phyloP scores from a whole-genome alignment of 2,329 filamentous ascomycete species.

The Xylaria sp. region DNA sequence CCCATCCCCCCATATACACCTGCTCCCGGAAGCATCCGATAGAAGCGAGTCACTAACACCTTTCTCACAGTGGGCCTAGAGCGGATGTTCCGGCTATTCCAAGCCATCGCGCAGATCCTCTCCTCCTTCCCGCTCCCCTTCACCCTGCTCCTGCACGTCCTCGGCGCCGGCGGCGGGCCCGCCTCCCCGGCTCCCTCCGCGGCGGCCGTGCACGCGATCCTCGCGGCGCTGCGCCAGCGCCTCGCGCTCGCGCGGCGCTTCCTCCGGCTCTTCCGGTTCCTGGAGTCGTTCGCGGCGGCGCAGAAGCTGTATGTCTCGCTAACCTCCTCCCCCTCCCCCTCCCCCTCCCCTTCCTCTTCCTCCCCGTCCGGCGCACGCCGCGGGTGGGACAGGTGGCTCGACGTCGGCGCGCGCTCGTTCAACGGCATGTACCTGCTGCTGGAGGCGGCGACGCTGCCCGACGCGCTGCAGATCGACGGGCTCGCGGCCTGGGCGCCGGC shows the following conservation, averaged over 20 bases:
- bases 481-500: constrained; percentile 57
- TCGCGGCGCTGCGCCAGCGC: constrained; percentile 41
- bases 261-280: constrained; percentile 70
- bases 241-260: constrained; percentile 59
- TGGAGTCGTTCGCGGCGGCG: constrained; percentile 60
- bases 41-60: constrained; percentile 3
- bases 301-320: constrained; percentile 43
- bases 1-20: neutral
- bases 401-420: constrained; percentile 59
- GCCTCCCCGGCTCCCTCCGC: constrained; percentile 24
- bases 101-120: constrained; percentile 54
- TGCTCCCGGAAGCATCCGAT: too few relatives aligned
- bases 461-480: constrained; percentile 48
- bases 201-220: constrained; percentile 37
- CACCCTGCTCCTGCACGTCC: constrained; percentile 35
- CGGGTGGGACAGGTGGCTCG: constrained; percentile 48
- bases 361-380: constrained; percentile 4
- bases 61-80: constrained; percentile 60
- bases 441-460: constrained; percentile 65
- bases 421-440: constrained; percentile 69
- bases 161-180: constrained; percentile 21
- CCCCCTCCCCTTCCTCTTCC: constrained; percentile 15
- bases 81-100: constrained; percentile 60
- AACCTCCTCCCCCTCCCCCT: constrained; percentile 23
- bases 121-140: constrained; percentile 48